A percentile compares a stretch with the other conserved stretches of the same genome.
Conservation (phyloP, 2,329 filamentous ascomycete genomes). For the Sphaerulina vaccinii region DNA sequence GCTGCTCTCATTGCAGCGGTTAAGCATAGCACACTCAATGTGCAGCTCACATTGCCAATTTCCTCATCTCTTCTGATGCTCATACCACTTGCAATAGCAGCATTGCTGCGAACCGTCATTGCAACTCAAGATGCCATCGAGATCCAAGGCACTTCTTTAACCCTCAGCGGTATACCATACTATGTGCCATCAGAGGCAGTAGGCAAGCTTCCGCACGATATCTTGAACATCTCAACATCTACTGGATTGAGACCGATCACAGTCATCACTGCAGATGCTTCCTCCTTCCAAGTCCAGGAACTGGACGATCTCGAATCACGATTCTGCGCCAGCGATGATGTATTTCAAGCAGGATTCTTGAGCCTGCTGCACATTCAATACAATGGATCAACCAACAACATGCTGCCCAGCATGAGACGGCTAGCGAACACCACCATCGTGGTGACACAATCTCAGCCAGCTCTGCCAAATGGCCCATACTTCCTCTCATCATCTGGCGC, state of each 20-base stretch:
- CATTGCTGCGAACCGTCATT: too few species aligned
- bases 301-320: background rate
- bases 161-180: constrained; percentile 1
- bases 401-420: too few species aligned
- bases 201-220: background rate
- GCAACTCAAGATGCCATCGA: too few species aligned
- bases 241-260: background rate
- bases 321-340: constrained; percentile 1
- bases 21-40: too few species aligned
- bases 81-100: background rate
- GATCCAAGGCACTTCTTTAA: background rate
- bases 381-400: background rate
- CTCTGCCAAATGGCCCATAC: constrained; percentile 48
- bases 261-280: background rate
- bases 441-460: background rate
- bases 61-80: too few species aligned
- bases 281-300: background rate
- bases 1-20: too few species aligned
- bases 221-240: background rate
- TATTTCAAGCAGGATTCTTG: background rate
- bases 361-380: background rate
- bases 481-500: constrained; percentile 47
- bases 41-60: too few species aligned
- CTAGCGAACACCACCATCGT: too few species aligned
- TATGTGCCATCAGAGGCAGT: background rate